phyloP scores from a whole-genome alignment of 73 alveolate species.

The Blepharisma japonicum region DNA sequence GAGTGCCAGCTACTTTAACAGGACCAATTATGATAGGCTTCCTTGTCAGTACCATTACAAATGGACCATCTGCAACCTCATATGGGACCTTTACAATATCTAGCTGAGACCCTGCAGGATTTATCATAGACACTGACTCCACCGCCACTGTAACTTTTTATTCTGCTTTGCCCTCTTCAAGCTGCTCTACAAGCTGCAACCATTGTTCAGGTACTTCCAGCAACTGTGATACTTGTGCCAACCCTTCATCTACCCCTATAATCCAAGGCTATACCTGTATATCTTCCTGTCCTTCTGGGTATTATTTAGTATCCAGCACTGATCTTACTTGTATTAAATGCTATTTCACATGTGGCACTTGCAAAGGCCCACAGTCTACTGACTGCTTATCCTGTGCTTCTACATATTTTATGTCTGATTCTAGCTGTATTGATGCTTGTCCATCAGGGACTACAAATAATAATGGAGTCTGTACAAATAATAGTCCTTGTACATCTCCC shows the following conservation, averaged over 20 bases:
- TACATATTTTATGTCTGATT: neutral
- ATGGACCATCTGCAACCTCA: neutral
- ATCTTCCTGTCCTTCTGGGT: neutral
- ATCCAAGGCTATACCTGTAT: neutral
- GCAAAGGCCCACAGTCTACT: neutral
- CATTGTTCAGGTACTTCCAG: neutral
- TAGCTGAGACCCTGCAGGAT: neutral
- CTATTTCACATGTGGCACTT: neutral
- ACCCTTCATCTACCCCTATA: neutral
- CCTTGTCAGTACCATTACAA: neutral
- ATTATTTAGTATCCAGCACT: neutral
- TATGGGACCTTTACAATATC: neutral
- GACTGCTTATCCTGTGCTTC: neutral
- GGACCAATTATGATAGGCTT: slow-evolving; percentile 1
- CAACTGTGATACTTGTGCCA: neutral
- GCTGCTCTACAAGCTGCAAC: neutral
- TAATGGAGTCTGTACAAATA: neutral
- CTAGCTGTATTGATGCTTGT: neutral
- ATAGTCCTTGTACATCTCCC: slow-evolving; percentile 24
- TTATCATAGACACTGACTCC: neutral
- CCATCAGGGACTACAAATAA: slow-evolving; percentile 14
- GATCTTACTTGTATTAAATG: slow-evolving; percentile 12
- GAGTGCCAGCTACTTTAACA: neutral
- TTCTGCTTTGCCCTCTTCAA: neutral
- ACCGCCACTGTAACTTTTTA: neutral